Evolutionary conservation across 768 basidiomycete species (phyloP).

Genomic region (Phanerochaete sordida): DNA sequence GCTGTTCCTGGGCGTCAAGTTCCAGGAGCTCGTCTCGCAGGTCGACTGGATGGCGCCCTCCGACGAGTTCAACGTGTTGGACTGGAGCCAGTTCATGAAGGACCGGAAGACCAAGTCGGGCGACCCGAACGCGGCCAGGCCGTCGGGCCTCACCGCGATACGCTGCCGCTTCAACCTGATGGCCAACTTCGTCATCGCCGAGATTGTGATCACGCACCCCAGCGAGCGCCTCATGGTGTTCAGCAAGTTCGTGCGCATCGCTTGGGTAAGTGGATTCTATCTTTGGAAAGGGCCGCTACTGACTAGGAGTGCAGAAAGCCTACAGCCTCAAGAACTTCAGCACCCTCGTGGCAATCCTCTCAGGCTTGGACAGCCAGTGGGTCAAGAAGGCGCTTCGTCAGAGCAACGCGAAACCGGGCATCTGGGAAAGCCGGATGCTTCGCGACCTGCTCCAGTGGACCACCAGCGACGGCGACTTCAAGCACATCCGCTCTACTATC

Average conservation of each 20-base stretch:
- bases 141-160: conserved; percentile 68
- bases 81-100: conserved; percentile 82
- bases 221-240: conserved; percentile 62
- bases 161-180: conserved; percentile 84
- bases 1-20: conserved; percentile 78
- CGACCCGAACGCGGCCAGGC: conserved; percentile 52
- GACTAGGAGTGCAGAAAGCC: conserved; percentile 55
- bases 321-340: conserved; percentile 76
- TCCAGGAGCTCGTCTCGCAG: conserved; percentile 81
- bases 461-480: conserved; percentile 65
- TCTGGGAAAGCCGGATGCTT: conserved; percentile 72
- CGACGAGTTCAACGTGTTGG: conserved; percentile 63
- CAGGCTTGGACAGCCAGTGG: conserved; percentile 69
- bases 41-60: conserved; percentile 58
- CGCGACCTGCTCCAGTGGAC: conserved; percentile 68
- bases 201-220: conserved; percentile 74
- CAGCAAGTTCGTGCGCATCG: conserved; percentile 79
- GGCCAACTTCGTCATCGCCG: conserved; percentile 75
- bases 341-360: conserved; percentile 75
- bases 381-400: conserved; percentile 65
- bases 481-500: conserved; percentile 64
- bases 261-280: conserved; percentile 56
- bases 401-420: conserved; percentile 61
- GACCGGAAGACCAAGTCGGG: conserved; percentile 70
- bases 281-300: too few relatives aligned